Base-by-base conservation (phyloP, 2,329 filamentous ascomycete species). In the Lecanicillium sp. region DNA sequence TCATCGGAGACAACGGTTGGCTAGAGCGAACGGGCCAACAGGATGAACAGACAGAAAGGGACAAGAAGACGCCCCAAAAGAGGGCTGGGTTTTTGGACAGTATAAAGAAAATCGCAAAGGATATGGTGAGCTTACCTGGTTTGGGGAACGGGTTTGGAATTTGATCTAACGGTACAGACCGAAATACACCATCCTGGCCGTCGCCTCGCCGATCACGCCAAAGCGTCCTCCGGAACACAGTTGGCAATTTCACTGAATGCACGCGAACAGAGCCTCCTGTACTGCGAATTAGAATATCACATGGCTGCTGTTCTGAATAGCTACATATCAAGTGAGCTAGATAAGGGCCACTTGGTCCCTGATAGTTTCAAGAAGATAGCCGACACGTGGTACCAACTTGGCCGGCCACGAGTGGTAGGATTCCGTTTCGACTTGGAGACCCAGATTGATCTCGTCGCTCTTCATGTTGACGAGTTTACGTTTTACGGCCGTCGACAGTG, bases 361-460 rank as follows among this genome's bases (percentile, higher is more conserved):
- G 63, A 67, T 46, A 70, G 72, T 48, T 64, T 73, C 43, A 70
- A 70, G 47, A 67, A 63, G 43, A 55, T 75, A 7, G 62, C 65
- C 3, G 71, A 77, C 36, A 53, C 49, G 5, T 79, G 73, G 75
- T 55, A 60, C 17, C 59, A 64, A 31, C 65, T 68, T 45, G 73
- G 73, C 29, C 71, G 70, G 0, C 71, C 73, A 5, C 66, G 63
- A 40, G 73, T 78, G 8, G 55, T 73, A 16, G 69, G 70, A 11
- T 78, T 77, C 52, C 70, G 72, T 14, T 78, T 74, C 51, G 73
- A 79, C 43, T 53, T 78, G 3, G 73, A 78, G 56, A 77, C 73
- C 1, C 75, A 78, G 55, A 50, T 78, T n/a, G 70, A 75, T 9
- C 63, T 79, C 9, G 53, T 78, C 16, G 50, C 54, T 13, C 51